Evolutionary conservation across 495 filamentous ascomycete genomes (phyloP).

Genomic region (Rostrohypoxylon terebratum): DNA sequence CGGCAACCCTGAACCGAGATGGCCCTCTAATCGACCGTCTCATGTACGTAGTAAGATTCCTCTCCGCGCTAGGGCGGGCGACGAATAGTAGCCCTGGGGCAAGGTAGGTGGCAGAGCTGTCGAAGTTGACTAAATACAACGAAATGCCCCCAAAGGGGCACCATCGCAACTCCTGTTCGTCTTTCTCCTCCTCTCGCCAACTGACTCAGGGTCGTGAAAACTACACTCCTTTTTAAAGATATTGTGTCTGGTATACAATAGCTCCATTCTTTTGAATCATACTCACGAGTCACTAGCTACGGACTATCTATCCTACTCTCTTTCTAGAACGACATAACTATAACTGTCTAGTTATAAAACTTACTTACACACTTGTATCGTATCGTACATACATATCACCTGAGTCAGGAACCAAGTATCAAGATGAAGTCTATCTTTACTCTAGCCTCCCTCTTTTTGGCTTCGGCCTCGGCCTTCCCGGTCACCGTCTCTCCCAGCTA

Average conservation of each 20-base stretch:
- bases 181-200: background rate
- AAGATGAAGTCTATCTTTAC: slow-evolving; percentile 31
- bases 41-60: slow-evolving; percentile 9
- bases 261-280: slow-evolving; percentile 7
- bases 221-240: slow-evolving; percentile 6
- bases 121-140: background rate
- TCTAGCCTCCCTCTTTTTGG: slow-evolving; percentile 21
- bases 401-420: background rate
- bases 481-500: background rate
- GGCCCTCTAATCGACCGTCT: background rate
- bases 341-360: background rate
- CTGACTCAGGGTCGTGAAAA: slow-evolving; percentile 11
- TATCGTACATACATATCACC: background rate
- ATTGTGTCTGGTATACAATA: slow-evolving; percentile 16
- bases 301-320: background rate
- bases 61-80: slow-evolving; percentile 10
- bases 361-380: background rate
- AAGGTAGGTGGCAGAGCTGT: background rate
- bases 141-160: background rate
- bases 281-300: background rate
- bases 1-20: background rate
- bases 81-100: background rate
- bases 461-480: slow-evolving; percentile 18
- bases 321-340: background rate
- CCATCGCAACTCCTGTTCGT: background rate